Conservation (phyloP, 1,284 basidiomycete species). For the Trametes versicolor region DNA sequence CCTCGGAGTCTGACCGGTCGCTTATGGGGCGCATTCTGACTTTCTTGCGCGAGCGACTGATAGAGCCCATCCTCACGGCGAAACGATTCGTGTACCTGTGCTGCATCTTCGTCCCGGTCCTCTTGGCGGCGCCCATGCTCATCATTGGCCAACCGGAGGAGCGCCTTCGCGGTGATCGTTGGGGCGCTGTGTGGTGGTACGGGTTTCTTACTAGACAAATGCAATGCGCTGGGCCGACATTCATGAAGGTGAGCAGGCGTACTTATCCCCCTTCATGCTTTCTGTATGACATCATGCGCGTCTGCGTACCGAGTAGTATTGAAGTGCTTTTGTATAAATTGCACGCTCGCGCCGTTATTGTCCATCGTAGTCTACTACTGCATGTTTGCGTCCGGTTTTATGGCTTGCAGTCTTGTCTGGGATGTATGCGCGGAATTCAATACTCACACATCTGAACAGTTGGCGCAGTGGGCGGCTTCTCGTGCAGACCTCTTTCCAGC, state of each 20-base stretch:
- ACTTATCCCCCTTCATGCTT: not conserved
- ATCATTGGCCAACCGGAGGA: slow-evolving; percentile 74
- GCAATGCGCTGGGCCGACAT: slow-evolving; percentile 96
- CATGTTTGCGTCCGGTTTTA: not conserved
- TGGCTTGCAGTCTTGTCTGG: too few relatives aligned
- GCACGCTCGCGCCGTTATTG: not conserved
- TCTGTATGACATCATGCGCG: slow-evolving; percentile 8
- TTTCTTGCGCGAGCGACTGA: slow-evolving; percentile 65
- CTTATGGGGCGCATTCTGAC: slow-evolving; percentile 54
- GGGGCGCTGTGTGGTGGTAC: slow-evolving; percentile 97
- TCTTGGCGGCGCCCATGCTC: slow-evolving; percentile 87
- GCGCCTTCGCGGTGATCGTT: slow-evolving; percentile 72
- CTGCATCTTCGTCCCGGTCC: slow-evolving; percentile 88
- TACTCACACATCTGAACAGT: slow-evolving; percentile 51
- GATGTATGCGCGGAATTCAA: not conserved
- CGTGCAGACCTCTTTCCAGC: slow-evolving; percentile 94
- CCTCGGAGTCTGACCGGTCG: slow-evolving; percentile 63
- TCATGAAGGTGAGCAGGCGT: slow-evolving; percentile 82
- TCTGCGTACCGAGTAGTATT: not conserved
- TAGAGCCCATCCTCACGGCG: slow-evolving; percentile 90
- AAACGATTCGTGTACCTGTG: slow-evolving; percentile 88
- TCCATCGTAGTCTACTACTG: not conserved
- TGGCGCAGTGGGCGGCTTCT: slow-evolving; percentile 99
- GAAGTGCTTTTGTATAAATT: not conserved
- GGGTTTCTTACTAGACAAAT: slow-evolving; percentile 88